phyloP scores from a whole-genome alignment of 2,329 filamentous ascomycete genomes.

The Ascomycota sp. region DNA sequence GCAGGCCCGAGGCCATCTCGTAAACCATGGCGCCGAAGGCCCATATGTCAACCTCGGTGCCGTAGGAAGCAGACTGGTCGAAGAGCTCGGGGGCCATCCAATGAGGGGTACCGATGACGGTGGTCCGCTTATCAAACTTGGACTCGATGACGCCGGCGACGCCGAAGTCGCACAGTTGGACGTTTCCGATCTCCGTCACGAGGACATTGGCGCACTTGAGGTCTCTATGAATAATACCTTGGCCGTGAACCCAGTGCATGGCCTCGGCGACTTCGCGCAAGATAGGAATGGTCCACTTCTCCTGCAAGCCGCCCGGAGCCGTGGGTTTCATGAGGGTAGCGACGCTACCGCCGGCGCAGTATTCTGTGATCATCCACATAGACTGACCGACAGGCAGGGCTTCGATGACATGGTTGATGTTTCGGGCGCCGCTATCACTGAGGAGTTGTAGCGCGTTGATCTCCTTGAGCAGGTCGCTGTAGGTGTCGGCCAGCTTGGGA shows the following conservation, averaged over 20 bases:
- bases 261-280: constrained; percentile 43
- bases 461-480: constrained; percentile 47
- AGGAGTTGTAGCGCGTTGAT: constrained; percentile 48
- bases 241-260: constrained; percentile 42
- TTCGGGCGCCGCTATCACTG: constrained; percentile 49
- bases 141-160: constrained; percentile 59
- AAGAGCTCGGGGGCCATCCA: constrained; percentile 75
- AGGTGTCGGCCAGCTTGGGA: constrained; percentile 41
- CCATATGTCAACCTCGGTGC: constrained; percentile 62
- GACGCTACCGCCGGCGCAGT: constrained; percentile 67
- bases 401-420: constrained; percentile 64
- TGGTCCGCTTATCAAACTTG: constrained; percentile 54
- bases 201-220: constrained; percentile 63
- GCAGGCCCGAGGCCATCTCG: constrained; percentile 58
- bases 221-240: constrained; percentile 48
- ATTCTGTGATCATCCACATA: constrained; percentile 76
- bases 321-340: constrained; percentile 50
- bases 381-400: constrained; percentile 55
- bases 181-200: constrained; percentile 50
- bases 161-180: constrained; percentile 70
- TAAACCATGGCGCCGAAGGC: constrained; percentile 62
- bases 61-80: constrained; percentile 39
- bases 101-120: constrained; percentile 61
- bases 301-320: constrained; percentile 38
- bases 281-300: constrained; percentile 48